Percentiles rank a stretch among this genome's conserved stretches.
phyloP scores from a whole-genome alignment of 495 filamentous ascomycete species.

The Xylaria venustula region DNA sequence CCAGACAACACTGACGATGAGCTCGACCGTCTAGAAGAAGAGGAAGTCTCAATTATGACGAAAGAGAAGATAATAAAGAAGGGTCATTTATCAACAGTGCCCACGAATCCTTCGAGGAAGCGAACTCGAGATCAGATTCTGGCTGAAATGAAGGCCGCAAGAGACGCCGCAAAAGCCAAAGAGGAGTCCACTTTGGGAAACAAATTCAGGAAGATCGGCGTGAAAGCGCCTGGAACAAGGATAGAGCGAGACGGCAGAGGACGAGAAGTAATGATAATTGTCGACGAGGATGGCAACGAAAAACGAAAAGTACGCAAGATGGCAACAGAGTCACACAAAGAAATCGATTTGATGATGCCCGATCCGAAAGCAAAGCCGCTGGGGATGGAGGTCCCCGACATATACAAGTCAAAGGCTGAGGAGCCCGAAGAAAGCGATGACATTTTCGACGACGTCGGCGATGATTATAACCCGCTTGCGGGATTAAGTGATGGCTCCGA shows the following conservation, averaged over 20 bases:
- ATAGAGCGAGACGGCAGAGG: slow-evolving; percentile 75
- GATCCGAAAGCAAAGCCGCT: slow-evolving; percentile 65
- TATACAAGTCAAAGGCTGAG: slow-evolving; percentile 46
- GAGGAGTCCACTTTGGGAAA: slow-evolving; percentile 61
- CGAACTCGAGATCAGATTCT: slow-evolving; percentile 81
- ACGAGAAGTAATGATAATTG: slow-evolving; percentile 79
- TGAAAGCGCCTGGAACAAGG: slow-evolving; percentile 61
- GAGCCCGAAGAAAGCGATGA: slow-evolving; percentile 62
- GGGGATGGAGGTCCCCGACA: slow-evolving; percentile 75
- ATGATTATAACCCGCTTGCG: slow-evolving; percentile 85
- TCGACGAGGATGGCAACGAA: slow-evolving; percentile 82
- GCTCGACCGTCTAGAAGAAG: slow-evolving; percentile 70
- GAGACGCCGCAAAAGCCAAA: slow-evolving; percentile 56
- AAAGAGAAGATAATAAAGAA: slow-evolving; percentile 63
- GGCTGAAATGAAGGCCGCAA: slow-evolving; percentile 72
- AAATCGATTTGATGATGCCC: slow-evolving; percentile 57
- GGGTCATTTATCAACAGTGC: slow-evolving; percentile 68
- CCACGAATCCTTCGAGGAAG: slow-evolving; percentile 61
- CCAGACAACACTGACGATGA: slow-evolving; percentile 66
- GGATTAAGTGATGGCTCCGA: slow-evolving; percentile 60
- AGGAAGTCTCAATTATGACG: slow-evolving; percentile 55
- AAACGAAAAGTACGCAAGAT: slow-evolving; percentile 76
- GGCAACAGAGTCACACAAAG: slow-evolving; percentile 39
- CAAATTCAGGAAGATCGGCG: slow-evolving; percentile 80
- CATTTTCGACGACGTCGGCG: slow-evolving; percentile 86